phyloP scores from a whole-genome alignment of 257 asterid genomes.

The Solanum dulcamara region DNA sequence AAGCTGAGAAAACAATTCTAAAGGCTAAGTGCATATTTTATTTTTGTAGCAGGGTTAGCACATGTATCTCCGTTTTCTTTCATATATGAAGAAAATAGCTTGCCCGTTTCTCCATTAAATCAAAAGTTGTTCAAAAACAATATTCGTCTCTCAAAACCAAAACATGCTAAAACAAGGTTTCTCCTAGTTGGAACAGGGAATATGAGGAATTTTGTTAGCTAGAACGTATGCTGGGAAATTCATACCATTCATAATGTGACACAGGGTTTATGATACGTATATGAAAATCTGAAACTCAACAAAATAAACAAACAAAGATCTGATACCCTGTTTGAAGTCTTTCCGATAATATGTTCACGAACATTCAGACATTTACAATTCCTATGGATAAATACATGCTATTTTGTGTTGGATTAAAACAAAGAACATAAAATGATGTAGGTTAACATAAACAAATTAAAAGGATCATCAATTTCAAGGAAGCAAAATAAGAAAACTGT shows the following conservation, averaged over 20 bases:
- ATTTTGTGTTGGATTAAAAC: neutral
- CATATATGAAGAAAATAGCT: neutral
- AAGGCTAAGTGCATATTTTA: neutral
- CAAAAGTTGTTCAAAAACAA: neutral
- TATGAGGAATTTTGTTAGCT: neutral
- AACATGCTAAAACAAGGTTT: neutral
- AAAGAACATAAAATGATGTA: neutral
- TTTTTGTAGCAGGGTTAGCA: neutral
- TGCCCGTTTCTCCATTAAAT: neutral
- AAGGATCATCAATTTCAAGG: neutral
- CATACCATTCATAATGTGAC: neutral
- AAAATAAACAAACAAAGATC: neutral
- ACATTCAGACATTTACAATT: neutral
- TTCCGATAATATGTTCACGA: neutral
- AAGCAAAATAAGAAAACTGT: neutral
- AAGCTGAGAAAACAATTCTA: neutral
- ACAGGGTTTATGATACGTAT: neutral
- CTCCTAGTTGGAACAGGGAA: neutral
- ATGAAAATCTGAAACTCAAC: neutral
- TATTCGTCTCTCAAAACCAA: neutral
- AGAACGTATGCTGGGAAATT: neutral
- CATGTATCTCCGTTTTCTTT: neutral
- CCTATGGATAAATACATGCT: neutral
- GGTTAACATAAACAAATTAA: neutral
- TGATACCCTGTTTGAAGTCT: neutral